These are phyloP conservation scores for Ajuga reptans DNA, from an alignment of 305 asterid genomes.

Conservation along the genomic window DNA sequence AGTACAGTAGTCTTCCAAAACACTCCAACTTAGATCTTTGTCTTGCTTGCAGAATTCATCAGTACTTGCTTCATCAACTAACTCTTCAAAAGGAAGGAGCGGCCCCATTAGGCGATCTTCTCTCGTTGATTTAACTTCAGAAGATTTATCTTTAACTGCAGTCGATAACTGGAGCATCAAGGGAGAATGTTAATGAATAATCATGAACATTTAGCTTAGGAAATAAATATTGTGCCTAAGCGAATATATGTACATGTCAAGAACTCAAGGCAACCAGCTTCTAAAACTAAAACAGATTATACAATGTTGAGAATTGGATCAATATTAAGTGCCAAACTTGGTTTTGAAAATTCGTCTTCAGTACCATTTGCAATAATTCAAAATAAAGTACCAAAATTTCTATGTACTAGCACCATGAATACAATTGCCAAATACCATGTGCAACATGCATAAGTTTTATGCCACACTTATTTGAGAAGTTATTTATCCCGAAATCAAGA, in stretches of 20 bases:
- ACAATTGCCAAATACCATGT: background rate
- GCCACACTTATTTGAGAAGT: constrained; percentile 1
- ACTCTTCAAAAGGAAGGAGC: constrained; percentile 67
- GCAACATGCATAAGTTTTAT: background rate
- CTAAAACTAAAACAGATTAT: background rate
- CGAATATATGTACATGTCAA: background rate
- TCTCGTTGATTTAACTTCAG: constrained; percentile 43
- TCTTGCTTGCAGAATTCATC: constrained; percentile 34
- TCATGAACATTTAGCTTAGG: constrained; percentile 1
- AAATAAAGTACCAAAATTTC: background rate
- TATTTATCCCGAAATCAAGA: constrained; percentile 8
- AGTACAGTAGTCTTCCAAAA: constrained; percentile 36
- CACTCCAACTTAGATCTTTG: constrained; percentile 28
- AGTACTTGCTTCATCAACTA: constrained; percentile 41
- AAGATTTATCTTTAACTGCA: constrained; percentile 36
- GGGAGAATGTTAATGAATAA: constrained; percentile 20
- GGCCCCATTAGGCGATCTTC: constrained; percentile 34
- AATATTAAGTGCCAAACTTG: constrained; percentile 7
- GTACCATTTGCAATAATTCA: background rate
- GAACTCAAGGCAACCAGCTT: constrained; percentile 15
- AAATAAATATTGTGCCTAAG: background rate
- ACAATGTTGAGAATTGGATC: background rate
- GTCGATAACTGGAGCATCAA: constrained; percentile 46
- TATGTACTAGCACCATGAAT: constrained; percentile 2
- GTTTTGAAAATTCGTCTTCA: background rate